These are phyloP conservation scores for Parietaria judaica DNA, from an alignment of 306 rosid species.

Conservation along the genomic window DNA sequence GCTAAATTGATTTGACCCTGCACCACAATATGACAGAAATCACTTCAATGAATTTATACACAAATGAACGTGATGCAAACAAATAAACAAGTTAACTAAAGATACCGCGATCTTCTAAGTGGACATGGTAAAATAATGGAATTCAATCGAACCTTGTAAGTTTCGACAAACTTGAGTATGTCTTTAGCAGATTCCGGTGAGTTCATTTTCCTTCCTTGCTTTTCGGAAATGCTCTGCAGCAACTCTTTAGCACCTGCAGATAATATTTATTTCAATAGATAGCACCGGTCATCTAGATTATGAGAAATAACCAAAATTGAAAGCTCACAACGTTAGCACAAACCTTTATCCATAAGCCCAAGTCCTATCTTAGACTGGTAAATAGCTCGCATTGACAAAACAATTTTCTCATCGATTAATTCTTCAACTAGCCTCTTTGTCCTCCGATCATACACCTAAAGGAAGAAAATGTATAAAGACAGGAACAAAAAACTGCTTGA, in stretches of 20 bases:
- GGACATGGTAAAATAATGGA: slow-evolving; percentile 13
- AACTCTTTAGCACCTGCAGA: slow-evolving; percentile 82
- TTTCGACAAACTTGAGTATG: slow-evolving; percentile 62
- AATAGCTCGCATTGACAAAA: slow-evolving; percentile 94
- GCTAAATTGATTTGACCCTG: slow-evolving; percentile 88
- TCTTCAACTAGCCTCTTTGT: slow-evolving; percentile 86
- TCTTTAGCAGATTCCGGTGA: slow-evolving; percentile 73
- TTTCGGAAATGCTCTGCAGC: slow-evolving; percentile 74
- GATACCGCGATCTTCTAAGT: slow-evolving; percentile 6
- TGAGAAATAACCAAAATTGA: too few species aligned
- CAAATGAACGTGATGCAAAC: neutral
- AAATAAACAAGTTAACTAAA: slow-evolving; percentile 1
- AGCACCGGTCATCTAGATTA: neutral
- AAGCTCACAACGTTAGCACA: neutral
- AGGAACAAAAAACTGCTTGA: neutral
- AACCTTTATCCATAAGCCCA: slow-evolving; percentile 85
- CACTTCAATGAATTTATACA: neutral
- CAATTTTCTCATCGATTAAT: slow-evolving; percentile 76
- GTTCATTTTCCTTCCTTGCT: slow-evolving; percentile 81
- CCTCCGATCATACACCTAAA: slow-evolving; percentile 84
- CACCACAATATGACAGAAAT: slow-evolving; percentile 24
- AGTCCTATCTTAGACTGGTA: slow-evolving; percentile 93
- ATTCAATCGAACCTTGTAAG: slow-evolving; percentile 56
- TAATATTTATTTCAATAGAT: neutral
- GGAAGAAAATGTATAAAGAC: slow-evolving; percentile 14